phyloP scores from a whole-genome alignment of 163 green algal genomes.

The Volvox carteri region DNA sequence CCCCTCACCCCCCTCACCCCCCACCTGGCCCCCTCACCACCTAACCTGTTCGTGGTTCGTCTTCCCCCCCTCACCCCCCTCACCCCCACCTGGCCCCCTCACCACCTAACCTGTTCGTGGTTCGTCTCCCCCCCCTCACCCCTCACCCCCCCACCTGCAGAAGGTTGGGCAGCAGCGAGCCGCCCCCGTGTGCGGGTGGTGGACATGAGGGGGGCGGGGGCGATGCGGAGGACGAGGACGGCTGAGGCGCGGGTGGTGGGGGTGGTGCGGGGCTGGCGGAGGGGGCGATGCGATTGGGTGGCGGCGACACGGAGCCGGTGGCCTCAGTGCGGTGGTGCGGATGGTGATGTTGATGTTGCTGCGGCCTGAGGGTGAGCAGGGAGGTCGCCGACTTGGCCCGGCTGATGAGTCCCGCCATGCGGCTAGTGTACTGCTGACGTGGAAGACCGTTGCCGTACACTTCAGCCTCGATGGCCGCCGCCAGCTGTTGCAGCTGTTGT shows the following conservation, averaged over 20 bases:
- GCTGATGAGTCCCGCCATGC: constrained; percentile 43
- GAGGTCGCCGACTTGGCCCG: constrained; percentile 17
- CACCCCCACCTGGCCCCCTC: not conserved
- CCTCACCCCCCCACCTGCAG: not conserved
- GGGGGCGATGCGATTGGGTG: no score
- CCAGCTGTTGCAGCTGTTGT: constrained; percentile 36
- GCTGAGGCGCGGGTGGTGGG: not conserved
- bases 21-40: no score
- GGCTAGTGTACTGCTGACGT: constrained; percentile 44
- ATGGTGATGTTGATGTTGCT: not conserved
- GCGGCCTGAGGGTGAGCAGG: constrained; percentile 28
- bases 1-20: no score
- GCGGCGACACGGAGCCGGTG: no score
- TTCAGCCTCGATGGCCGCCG: constrained; percentile 10
- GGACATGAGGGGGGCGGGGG: not conserved
- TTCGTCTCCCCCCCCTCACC: not conserved
- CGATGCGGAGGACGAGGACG: not conserved
- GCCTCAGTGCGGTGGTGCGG: not conserved
- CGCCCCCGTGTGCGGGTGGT: not conserved
- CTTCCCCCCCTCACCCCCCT: not conserved
- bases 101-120: not conserved
- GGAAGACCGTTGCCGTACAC: constrained; percentile 29
- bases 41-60: not conserved
- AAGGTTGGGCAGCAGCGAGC: not conserved
- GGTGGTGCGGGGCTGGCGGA: no score